phyloP scores from a whole-genome alignment of 2,329 filamentous ascomycete genomes.

The Epichloe hybrida region DNA sequence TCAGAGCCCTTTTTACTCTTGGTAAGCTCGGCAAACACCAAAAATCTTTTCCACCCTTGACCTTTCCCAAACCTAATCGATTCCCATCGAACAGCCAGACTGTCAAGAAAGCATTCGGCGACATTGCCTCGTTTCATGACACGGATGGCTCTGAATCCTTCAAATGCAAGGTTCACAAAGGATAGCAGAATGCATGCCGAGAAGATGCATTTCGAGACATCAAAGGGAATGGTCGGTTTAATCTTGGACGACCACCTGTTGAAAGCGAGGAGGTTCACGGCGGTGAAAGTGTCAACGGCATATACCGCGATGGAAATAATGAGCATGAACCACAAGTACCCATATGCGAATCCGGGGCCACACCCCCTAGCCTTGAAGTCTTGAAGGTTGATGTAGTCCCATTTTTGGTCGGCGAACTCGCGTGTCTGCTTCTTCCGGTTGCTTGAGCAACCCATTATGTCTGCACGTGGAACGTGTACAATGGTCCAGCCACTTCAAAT shows the following conservation, averaged over 20 bases:
- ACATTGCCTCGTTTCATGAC: conserved; percentile 79
- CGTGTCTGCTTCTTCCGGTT: conserved; percentile 47
- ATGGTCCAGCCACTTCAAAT: neutral
- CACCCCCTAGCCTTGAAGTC: conserved; percentile 84
- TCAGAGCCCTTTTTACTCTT: conserved; percentile 85
- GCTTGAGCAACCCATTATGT: conserved; percentile 52
- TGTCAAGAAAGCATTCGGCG: conserved; percentile 83
- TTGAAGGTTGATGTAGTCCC: conserved; percentile 67
- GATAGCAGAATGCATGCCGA: conserved; percentile 84
- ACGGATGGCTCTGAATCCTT: conserved; percentile 65
- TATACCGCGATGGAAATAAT: conserved; percentile 74
- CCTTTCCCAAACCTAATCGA: conserved; percentile 62
- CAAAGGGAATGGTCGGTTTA: conserved; percentile 60
- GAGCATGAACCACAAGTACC: conserved; percentile 70
- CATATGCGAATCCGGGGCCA: conserved; percentile 66
- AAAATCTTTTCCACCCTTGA: conserved; percentile 73
- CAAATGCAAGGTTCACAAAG: conserved; percentile 66
- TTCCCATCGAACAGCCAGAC: conserved; percentile 71
- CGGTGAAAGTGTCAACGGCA: conserved; percentile 82
- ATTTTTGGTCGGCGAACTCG: conserved; percentile 74
- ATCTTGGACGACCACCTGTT: conserved; percentile 80
- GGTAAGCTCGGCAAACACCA: conserved; percentile 89
- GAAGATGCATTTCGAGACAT: conserved; percentile 89
- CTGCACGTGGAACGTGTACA: neutral
- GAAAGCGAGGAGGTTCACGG: conserved; percentile 79